These are phyloP conservation scores for Vaccinium vitisidaea DNA, from an alignment of 148 eudicot genomes.

Conservation along the genomic window DNA sequence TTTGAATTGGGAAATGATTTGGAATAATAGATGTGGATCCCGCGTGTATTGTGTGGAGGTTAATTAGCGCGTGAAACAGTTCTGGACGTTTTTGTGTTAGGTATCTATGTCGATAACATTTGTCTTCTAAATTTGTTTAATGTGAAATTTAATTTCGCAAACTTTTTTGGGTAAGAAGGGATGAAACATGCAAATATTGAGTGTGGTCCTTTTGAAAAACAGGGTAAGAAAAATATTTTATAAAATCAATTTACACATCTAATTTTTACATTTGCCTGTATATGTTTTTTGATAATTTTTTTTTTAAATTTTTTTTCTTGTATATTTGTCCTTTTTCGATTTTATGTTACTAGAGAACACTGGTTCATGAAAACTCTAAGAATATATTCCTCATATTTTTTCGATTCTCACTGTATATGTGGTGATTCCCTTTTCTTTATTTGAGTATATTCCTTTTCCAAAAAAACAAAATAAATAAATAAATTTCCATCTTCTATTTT, in stretches of 20 bases:
- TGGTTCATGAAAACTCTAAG: too few species aligned
- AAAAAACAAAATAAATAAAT: too few species aligned
- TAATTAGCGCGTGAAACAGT: too few species aligned
- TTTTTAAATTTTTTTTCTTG: too few species aligned
- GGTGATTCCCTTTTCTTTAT: too few species aligned
- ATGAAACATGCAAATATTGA: not conserved
- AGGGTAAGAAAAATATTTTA: not conserved
- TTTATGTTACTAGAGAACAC: too few species aligned
- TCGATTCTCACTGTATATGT: too few species aligned
- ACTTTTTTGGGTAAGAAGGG: not conserved
- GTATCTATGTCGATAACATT: not conserved
- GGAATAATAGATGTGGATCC: not conserved
- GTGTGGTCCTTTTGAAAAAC: not conserved
- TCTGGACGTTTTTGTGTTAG: too few species aligned
- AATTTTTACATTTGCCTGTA: not conserved
- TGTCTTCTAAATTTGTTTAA: not conserved
- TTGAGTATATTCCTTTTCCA: too few species aligned
- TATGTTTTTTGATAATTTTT: not conserved
- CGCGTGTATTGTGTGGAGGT: not conserved
- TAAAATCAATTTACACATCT: not conserved
- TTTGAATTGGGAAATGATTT: not conserved
- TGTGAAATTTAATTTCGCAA: not conserved
- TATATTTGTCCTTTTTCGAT: too few species aligned
- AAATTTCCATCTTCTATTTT: too few species aligned
- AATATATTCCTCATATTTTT: too few species aligned